phyloP scores from a whole-genome alignment of 805 yeast species.

The Candida michaelii region DNA sequence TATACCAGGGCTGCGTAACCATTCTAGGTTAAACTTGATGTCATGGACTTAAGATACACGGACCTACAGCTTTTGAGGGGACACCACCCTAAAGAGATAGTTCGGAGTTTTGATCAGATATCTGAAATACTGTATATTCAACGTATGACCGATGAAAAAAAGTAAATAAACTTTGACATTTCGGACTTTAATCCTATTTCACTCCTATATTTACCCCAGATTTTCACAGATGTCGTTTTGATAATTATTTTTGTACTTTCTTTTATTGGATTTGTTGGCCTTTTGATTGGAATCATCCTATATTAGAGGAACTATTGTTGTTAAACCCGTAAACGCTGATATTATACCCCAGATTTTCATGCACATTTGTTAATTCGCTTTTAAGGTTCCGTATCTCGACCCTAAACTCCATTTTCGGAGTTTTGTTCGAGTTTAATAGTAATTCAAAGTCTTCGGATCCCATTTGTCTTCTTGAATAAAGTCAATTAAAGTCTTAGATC shows the following conservation, averaged over 20 bases:
- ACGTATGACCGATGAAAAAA: background rate
- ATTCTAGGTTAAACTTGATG: background rate
- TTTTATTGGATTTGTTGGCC: background rate
- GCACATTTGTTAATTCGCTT: background rate
- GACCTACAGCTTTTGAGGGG: background rate
- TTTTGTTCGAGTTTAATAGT: conserved; percentile 8
- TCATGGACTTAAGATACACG: conserved; percentile 1
- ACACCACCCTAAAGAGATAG: background rate
- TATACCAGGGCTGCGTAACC: background rate
- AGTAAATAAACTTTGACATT: background rate
- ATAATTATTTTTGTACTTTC: too few relatives aligned
- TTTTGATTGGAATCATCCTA: too few relatives aligned
- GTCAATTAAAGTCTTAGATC: conserved; percentile 69
- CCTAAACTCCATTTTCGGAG: background rate
- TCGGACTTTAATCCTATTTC: background rate
- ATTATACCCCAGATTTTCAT: background rate
- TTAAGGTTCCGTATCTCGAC: background rate
- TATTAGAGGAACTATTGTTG: too few relatives aligned
- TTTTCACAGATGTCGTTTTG: background rate
- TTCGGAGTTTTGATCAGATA: background rate
- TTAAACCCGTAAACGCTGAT: too few relatives aligned
- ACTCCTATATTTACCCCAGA: background rate
- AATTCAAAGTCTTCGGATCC: conserved; percentile 39
- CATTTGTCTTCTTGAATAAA: conserved; percentile 87
- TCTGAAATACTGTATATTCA: background rate